Conservation (phyloP, 2,329 filamentous ascomycete genomes). For the Colletotrichum horii region DNA sequence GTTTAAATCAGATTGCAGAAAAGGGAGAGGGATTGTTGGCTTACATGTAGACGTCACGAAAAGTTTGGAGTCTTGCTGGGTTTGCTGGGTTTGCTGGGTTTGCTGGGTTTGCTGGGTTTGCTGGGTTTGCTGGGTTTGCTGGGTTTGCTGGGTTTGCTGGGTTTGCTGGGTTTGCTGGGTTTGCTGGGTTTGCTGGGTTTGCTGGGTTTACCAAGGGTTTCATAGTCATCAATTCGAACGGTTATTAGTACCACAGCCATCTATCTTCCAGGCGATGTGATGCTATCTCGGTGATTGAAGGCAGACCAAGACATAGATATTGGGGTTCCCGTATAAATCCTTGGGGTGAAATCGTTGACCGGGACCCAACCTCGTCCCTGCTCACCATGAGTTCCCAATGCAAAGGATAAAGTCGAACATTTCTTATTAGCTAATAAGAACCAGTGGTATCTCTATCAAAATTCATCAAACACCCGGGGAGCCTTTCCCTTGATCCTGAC, state of each 20-base stretch:
- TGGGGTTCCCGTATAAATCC: too few relatives aligned
- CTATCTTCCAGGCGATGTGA: neutral
- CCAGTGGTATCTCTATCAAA: conserved; percentile 13
- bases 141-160: neutral
- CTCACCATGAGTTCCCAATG: neutral
- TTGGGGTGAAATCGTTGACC: too few relatives aligned
- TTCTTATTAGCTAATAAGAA: neutral
- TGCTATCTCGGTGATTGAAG: neutral
- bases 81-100: neutral
- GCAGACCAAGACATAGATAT: too few relatives aligned
- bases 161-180: neutral
- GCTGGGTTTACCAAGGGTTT: neutral
- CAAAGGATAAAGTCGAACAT: neutral
- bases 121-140: neutral
- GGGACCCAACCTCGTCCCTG: too few relatives aligned
- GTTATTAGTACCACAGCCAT: neutral
- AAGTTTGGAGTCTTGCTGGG: neutral
- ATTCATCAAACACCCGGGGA: neutral
- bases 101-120: neutral
- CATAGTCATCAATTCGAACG: neutral
- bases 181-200: neutral
- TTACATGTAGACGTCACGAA: neutral
- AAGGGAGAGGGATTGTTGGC: neutral
- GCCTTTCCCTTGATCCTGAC: neutral
- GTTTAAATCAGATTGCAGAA: too few relatives aligned